Percentiles rank a stretch among this genome's conserved stretches.
phyloP scores from a whole-genome alignment of 768 basidiomycete species.

The Lactarius trivialis region DNA sequence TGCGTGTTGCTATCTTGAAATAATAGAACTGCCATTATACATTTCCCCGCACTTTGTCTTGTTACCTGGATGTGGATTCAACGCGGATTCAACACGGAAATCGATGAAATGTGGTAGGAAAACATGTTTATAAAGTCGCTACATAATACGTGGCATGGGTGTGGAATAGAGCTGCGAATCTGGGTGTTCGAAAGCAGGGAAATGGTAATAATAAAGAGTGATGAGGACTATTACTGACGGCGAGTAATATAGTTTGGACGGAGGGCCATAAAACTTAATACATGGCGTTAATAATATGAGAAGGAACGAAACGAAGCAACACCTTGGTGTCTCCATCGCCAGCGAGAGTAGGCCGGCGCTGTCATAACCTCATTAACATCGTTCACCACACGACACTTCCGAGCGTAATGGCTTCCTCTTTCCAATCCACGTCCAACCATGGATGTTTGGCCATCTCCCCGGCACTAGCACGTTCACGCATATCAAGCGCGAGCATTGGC shows the following conservation, averaged over 20 bases:
- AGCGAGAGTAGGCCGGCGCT: not conserved
- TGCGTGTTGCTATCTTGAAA: slow-evolving; percentile 2
- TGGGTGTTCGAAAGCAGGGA: slow-evolving; percentile 1
- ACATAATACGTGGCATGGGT: slow-evolving; percentile 6
- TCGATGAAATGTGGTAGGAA: not conserved
- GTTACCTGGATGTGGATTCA: not conserved
- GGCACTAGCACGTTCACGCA: slow-evolving; percentile 61
- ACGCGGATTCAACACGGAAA: not conserved
- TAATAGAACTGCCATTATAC: slow-evolving; percentile 10
- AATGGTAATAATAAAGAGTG: slow-evolving; percentile 10
- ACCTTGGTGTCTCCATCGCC: not conserved
- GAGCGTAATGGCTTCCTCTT: slow-evolving; percentile 28
- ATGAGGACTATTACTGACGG: slow-evolving; percentile 11
- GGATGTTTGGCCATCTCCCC: slow-evolving; percentile 66
- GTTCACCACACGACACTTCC: slow-evolving; percentile 30
- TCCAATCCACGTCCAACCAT: slow-evolving; percentile 51
- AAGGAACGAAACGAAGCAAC: not conserved
- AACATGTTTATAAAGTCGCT: not conserved
- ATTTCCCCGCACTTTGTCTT: not conserved
- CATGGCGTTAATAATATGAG: not conserved
- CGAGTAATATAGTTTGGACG: not conserved
- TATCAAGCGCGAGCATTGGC: slow-evolving; percentile 72
- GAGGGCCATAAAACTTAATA: not conserved
- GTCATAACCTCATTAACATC: not conserved
- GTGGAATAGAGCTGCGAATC: slow-evolving; percentile 3